A percentile compares a stretch with the other conserved stretches of the same genome.
Evolutionary conservation across 495 filamentous ascomycete genomes (phyloP).

Genomic region (Daldinia caldariorum): DNA sequence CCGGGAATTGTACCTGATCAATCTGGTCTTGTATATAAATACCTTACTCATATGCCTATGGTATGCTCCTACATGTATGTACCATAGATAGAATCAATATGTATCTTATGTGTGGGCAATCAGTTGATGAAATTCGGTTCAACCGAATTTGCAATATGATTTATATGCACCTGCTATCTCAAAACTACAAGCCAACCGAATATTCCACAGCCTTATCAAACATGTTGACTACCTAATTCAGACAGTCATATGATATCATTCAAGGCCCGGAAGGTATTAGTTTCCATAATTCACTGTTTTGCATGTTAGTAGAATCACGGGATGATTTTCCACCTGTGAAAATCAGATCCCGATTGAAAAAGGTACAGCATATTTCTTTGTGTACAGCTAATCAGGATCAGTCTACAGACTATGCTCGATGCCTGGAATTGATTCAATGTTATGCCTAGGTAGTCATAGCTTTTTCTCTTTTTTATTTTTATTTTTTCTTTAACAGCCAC

Average conservation of each 20-base stretch:
- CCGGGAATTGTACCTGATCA: slow-evolving; percentile 1
- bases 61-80: neutral
- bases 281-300: neutral
- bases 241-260: neutral
- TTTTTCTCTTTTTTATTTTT: too few species aligned
- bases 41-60: neutral
- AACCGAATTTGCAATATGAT: neutral
- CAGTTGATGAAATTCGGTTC: neutral
- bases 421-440: neutral
- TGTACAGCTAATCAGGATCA: neutral
- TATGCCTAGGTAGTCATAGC: neutral
- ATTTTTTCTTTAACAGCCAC: neutral
- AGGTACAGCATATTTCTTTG: neutral
- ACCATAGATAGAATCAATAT: neutral
- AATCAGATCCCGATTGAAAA: neutral
- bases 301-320: neutral
- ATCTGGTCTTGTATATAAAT: neutral
- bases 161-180: neutral
- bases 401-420: neutral
- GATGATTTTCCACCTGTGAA: too few species aligned
- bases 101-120: neutral
- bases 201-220: neutral
- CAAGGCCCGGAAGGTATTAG: neutral
- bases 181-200: neutral
- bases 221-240: neutral